Conservation (phyloP, 305 asterid species). For the Fraxinus latifolia region DNA sequence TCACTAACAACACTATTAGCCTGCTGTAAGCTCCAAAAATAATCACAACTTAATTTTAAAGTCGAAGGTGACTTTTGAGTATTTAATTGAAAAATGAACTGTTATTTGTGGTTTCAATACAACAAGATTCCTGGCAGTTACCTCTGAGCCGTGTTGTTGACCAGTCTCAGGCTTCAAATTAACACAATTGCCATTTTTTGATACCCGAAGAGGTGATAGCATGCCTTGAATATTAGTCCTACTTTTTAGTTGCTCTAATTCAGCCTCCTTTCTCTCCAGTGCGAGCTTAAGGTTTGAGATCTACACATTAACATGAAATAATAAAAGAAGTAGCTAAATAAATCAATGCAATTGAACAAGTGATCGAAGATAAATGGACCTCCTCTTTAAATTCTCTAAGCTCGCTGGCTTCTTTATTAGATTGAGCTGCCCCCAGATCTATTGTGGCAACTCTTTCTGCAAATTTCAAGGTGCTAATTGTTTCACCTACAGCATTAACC, state of each 20-base stretch:
- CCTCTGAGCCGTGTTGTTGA: conserved; percentile 60
- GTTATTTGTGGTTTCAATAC: not conserved
- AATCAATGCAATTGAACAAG: conserved; percentile 18
- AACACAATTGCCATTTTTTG: conserved; percentile 40
- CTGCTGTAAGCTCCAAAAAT: conserved; percentile 9
- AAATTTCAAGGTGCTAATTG: conserved; percentile 82
- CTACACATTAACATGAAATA: conserved; percentile 35
- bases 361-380: conserved; percentile 39
- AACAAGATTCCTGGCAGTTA: conserved; percentile 25
- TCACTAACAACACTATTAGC: not conserved
- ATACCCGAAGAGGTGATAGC: conserved; percentile 67
- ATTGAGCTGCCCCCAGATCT: conserved; percentile 78
- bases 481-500: conserved; percentile 72
- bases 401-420: conserved; percentile 79
- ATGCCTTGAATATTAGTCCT: conserved; percentile 48
- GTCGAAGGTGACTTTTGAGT: not conserved
- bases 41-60: conserved; percentile 3
- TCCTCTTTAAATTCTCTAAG: conserved; percentile 73
- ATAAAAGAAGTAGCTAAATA: conserved; percentile 21
- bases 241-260: conserved; percentile 63
- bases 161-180: conserved; percentile 48
- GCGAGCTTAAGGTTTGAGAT: conserved; percentile 73
- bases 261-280: conserved; percentile 82
- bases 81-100: not conserved
- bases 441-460: conserved; percentile 91